Evolutionary conservation across 192 early-diverging fungal genomes (phyloP), one percentile per base, ranked within the genome.

Genomic region (Pilaira anomala): DNA sequence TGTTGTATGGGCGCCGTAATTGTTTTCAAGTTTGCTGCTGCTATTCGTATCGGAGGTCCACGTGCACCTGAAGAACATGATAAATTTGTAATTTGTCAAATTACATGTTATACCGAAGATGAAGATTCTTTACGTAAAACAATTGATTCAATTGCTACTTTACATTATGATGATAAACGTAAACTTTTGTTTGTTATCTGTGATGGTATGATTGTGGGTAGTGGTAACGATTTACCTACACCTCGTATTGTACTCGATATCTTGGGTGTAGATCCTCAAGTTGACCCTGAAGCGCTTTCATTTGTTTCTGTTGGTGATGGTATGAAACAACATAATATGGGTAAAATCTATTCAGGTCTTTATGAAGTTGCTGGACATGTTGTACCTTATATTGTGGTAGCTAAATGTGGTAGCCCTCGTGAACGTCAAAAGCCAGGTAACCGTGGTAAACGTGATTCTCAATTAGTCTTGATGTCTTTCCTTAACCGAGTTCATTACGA

Each of bases 391-490:
- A 85, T 98, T 52, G 94, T 98, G 3, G 89, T 97, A 6, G 95
- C 85, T 66, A 98, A 98, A 74, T 87, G 92, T 40, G 96, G 96
- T 66, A 90, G 88, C 69, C 92, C 90, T 0, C 81, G 79, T 26
- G 95, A 98, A 73, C 81, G 86, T 22, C 80, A 78, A 36, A 84
- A 87, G n/a, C 94, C 95, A 25, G 96, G 96, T 30, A 98, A 98
- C 75, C 84, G 96, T 54, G 97, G 97, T 66, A 99, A 99, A 81
- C 94, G 97, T 65, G 97, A 99, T 77, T 96, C 95, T 59, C 97
- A 99, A 77, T 84, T 99, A 76, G 75, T 99, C 33, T 78, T 99
- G 69, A 99, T 99, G 97, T 81, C 87, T 48, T 99, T 97, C 90
- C 82, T 99, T 60, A 95, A 94, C 75, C 87, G 93, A 67, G 94